Conservation (phyloP, 2,329 filamentous ascomycete genomes). For the Alternaria arborescens region DNA sequence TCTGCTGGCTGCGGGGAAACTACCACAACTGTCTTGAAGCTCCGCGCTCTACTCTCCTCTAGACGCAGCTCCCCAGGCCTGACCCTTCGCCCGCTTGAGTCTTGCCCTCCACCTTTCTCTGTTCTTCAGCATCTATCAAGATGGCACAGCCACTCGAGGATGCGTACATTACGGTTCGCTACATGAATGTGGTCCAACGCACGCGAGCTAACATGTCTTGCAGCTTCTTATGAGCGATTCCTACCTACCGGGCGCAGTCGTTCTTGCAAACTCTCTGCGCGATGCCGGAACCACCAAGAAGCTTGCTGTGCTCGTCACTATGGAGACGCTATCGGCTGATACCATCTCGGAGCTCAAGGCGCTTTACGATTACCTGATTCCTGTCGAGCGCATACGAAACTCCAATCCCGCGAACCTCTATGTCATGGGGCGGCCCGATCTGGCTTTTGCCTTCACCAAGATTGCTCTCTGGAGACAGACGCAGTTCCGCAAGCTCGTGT, state of each 20-base stretch:
- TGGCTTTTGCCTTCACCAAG: conserved; percentile 95
- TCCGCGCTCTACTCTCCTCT: conserved; percentile 9
- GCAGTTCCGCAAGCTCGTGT: conserved; percentile 91
- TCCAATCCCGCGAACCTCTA: conserved; percentile 80
- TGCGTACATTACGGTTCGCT: conserved; percentile 71
- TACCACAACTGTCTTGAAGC: conserved; percentile 23
- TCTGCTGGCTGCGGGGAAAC: conserved; percentile 38
- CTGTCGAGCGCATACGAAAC: conserved; percentile 82
- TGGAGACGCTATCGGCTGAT: conserved; percentile 77
- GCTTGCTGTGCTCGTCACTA: conserved; percentile 83
- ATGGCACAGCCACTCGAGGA: conserved; percentile 59
- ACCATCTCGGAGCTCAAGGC: conserved; percentile 82
- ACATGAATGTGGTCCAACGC: conserved; percentile 19
- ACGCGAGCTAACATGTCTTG: conserved; percentile 37
- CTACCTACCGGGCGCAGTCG: conserved; percentile 92
- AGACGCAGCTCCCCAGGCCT: not conserved
- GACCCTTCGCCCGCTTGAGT: not conserved
- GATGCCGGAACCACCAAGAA: conserved; percentile 89
- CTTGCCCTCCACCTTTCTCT: conserved; percentile 6
- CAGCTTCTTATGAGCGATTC: conserved; percentile 91
- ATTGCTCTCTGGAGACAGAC: conserved; percentile 91
- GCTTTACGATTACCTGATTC: conserved; percentile 88
- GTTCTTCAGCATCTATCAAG: conserved; percentile 10
- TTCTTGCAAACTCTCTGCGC: conserved; percentile 91
- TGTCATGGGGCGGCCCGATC: conserved; percentile 89